phyloP scores from a whole-genome alignment of 257 asterid genomes.

The Leonotis leonurus region DNA sequence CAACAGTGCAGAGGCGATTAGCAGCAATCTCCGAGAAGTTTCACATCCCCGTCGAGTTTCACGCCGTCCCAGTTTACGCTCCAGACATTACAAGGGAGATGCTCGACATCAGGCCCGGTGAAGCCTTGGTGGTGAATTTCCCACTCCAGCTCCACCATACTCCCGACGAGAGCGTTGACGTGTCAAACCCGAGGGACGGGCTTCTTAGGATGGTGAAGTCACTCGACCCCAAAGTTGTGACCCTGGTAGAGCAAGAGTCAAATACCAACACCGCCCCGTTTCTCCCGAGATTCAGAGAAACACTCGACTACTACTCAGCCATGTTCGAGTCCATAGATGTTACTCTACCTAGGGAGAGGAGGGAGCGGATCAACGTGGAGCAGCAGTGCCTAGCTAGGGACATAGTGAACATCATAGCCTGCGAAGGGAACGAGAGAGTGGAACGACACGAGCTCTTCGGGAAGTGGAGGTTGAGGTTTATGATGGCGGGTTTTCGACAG shows the following conservation, averaged over 20 bases:
- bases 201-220: slow-evolving; percentile 73
- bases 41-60: slow-evolving; percentile 69
- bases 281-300: slow-evolving; percentile 55
- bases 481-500: slow-evolving; percentile 79
- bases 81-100: slow-evolving; percentile 52
- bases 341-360: slow-evolving; percentile 58
- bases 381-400: slow-evolving; percentile 88
- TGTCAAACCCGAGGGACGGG: slow-evolving; percentile 77
- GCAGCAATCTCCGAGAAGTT: slow-evolving; percentile 61
- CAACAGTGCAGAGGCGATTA: slow-evolving; percentile 40
- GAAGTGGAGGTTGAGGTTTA: slow-evolving; percentile 73
- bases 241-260: slow-evolving; percentile 87
- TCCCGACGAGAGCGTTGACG: slow-evolving; percentile 85
- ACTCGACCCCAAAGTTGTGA: slow-evolving; percentile 63
- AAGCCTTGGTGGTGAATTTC: slow-evolving; percentile 77
- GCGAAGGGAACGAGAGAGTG: slow-evolving; percentile 84
- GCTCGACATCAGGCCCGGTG: slow-evolving; percentile 71
- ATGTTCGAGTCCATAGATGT: slow-evolving; percentile 85
- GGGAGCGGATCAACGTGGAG: slow-evolving; percentile 85
- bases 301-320: slow-evolving; percentile 71
- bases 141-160: slow-evolving; percentile 91
- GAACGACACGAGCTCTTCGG: slow-evolving; percentile 90
- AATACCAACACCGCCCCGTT: slow-evolving; percentile 86
- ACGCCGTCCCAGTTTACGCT: slow-evolving; percentile 69
- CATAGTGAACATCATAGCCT: slow-evolving; percentile 83